Evolutionary conservation across 805 yeast species (phyloP).

Genomic region (Brettanomyces nanus): DNA sequence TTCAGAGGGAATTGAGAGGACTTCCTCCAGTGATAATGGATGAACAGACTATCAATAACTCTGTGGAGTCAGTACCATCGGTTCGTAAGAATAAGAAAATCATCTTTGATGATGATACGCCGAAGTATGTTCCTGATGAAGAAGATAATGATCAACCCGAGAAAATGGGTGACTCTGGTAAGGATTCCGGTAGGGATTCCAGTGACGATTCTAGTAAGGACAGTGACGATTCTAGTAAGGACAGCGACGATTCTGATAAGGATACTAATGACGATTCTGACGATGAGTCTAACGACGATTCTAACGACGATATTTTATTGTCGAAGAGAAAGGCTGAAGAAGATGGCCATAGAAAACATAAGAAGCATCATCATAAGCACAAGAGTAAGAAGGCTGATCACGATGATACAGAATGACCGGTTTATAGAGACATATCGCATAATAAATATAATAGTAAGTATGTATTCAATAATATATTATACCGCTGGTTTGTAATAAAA

Average conservation of each 20-base stretch:
- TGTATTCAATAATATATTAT: no score
- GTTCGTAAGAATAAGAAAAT: constrained; percentile 12
- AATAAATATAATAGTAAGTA: no score
- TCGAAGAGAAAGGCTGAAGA: constrained; percentile 2
- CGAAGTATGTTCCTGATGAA: background rate
- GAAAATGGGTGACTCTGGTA: no score
- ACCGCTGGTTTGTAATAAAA: no score
- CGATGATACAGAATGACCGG: background rate
- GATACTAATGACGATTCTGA: constrained; percentile 1
- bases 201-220: no score
- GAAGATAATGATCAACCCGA: background rate
- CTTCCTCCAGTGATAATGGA: constrained; percentile 28
- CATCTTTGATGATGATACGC: constrained; percentile 9
- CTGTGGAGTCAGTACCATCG: background rate
- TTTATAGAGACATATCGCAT: no score
- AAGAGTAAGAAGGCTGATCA: constrained; percentile 1
- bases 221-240: background rate
- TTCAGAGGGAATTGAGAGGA: constrained; percentile 30
- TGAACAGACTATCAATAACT: constrained; percentile 4
- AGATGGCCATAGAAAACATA: background rate
- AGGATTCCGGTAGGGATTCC: no score
- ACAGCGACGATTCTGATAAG: constrained; percentile 3
- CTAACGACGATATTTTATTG: no score
- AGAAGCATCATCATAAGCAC: constrained; percentile 1
- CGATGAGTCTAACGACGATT: background rate